Conservation (phyloP, 352 stramenopile species). For the Phytopythium aichiense region DNA sequence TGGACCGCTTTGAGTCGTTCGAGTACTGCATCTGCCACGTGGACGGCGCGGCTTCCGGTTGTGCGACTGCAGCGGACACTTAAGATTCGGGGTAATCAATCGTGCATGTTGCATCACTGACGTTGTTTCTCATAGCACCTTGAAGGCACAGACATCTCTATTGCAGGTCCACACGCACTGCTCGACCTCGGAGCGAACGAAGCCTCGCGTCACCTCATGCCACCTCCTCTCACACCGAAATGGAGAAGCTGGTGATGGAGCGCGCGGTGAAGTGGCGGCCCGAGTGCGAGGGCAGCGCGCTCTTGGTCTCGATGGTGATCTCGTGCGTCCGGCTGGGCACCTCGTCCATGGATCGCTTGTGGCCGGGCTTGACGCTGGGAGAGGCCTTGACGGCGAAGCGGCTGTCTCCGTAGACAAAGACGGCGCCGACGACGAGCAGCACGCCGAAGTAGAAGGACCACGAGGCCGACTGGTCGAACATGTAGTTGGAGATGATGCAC, state of each 20-base stretch:
- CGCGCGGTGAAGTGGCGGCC: constrained; percentile 42
- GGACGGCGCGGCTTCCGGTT: not conserved
- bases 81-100: not conserved
- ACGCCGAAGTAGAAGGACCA: constrained; percentile 78
- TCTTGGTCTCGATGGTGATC: constrained; percentile 56
- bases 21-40: constrained; percentile 8
- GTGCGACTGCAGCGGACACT: not conserved
- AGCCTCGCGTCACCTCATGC: too few relatives aligned
- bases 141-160: not conserved
- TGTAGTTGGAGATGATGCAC: constrained; percentile 88
- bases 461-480: constrained; percentile 72
- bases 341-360: constrained; percentile 25
- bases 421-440: constrained; percentile 66
- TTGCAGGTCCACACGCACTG: not conserved
- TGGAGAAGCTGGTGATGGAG: constrained; percentile 18
- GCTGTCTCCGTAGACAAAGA: constrained; percentile 86
- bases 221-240: not conserved
- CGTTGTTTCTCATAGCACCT: not conserved
- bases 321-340: constrained; percentile 21
- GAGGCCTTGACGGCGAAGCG: constrained; percentile 53
- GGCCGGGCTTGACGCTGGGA: constrained; percentile 13
- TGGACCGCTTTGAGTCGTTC: constrained; percentile 7
- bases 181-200: too few relatives aligned
- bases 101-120: not conserved
- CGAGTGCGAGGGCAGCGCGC: constrained; percentile 17